Percentiles rank a stretch among this genome's conserved stretches.
phyloP scores from a whole-genome alignment of 192 early-diverging fungal genomes.

The Funneliformis geosporum region DNA sequence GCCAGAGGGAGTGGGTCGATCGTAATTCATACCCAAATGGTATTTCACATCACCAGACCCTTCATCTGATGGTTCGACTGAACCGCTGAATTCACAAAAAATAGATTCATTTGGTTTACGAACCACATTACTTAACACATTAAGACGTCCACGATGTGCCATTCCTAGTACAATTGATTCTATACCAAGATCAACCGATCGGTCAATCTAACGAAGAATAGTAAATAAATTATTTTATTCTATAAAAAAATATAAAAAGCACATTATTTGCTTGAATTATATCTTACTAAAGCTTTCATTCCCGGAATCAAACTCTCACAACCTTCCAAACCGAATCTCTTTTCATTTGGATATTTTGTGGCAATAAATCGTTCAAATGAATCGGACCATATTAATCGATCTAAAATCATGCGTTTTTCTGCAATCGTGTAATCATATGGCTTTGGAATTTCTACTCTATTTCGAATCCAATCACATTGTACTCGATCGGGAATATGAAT shows the following conservation, averaged over 20 bases:
- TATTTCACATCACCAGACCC: slow-evolving; percentile 97
- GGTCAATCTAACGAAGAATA: slow-evolving; percentile 72
- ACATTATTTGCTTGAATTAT: slow-evolving; percentile 47
- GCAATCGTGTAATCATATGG: slow-evolving; percentile 88
- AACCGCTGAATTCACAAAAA: slow-evolving; percentile 96
- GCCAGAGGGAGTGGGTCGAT: slow-evolving; percentile 93
- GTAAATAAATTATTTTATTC: not conserved
- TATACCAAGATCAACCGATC: slow-evolving; percentile 91
- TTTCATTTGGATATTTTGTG: slow-evolving; percentile 95
- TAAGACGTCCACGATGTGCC: slow-evolving; percentile 98
- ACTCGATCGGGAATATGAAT: slow-evolving; percentile 96
- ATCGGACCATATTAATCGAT: slow-evolving; percentile 96
- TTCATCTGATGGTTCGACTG: slow-evolving; percentile 83
- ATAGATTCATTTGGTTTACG: slow-evolving; percentile 98
- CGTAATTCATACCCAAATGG: slow-evolving; percentile 94
- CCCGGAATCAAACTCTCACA: slow-evolving; percentile 97
- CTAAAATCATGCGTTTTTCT: slow-evolving; percentile 89
- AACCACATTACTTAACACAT: slow-evolving; percentile 98
- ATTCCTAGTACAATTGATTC: slow-evolving; percentile 98
- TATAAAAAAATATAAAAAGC: slow-evolving; percentile 29
- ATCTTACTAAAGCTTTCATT: slow-evolving; percentile 90
- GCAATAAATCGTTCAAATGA: slow-evolving; percentile 95
- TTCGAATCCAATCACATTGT: slow-evolving; percentile 96
- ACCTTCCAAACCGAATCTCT: slow-evolving; percentile 98
- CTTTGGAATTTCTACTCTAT: slow-evolving; percentile 86